A percentile compares a stretch with the other conserved stretches of the same genome.
Evolutionary conservation across 352 stramenopile genomes (phyloP).

Genomic region (Globisporangium barbulae): DNA sequence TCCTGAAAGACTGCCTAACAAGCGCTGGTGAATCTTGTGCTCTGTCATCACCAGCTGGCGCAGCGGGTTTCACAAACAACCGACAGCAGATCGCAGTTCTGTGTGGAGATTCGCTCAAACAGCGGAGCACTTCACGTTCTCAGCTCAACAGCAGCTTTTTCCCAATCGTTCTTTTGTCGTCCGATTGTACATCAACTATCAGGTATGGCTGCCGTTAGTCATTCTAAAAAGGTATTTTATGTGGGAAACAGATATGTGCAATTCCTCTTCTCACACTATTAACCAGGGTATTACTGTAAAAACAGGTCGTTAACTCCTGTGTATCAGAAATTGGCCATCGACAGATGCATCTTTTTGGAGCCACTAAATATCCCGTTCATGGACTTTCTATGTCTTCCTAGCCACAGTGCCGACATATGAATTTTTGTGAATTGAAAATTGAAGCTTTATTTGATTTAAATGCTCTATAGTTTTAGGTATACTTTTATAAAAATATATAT

Average conservation of each 20-base stretch:
- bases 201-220: background rate
- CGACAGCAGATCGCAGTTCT: too few species aligned
- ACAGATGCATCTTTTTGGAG: constrained; percentile 6
- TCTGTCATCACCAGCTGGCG: background rate
- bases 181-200: background rate
- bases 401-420: too few species aligned
- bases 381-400: background rate
- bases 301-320: background rate
- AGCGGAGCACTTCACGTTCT: too few species aligned
- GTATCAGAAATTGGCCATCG: constrained; percentile 4
- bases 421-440: too few species aligned
- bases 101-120: too few species aligned
- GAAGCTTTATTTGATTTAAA: too few species aligned
- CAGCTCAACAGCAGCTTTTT: constrained; percentile 3
- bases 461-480: too few species aligned
- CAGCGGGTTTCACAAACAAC: background rate
- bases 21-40: too few species aligned
- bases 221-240: background rate
- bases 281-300: background rate
- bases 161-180: background rate
- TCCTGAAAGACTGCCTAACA: too few species aligned
- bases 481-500: too few species aligned
- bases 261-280: background rate
- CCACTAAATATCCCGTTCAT: background rate
- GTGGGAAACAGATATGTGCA: too few species aligned